Evolutionary conservation across 1,139 yeast species (phyloP), one percentile per base, ranked within the genome.

Genomic region (Nematodospora anomalae): DNA sequence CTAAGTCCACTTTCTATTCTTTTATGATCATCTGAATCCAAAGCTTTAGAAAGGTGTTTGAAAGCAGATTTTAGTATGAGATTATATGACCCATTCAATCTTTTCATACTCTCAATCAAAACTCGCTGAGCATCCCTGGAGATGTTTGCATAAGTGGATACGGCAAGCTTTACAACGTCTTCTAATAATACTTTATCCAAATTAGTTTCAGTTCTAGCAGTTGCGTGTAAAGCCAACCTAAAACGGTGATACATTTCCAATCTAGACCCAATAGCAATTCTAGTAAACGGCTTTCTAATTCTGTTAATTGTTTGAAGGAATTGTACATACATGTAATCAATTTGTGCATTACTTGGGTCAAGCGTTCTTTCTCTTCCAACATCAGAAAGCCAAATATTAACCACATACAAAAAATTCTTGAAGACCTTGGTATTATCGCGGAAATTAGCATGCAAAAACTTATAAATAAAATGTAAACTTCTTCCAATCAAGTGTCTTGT

Each of bases 311-410:
- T 64, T 38, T 74, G 76, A 22, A 63, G 55, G 9, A 58, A 53
- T 28, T 60, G 58, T 37, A 62, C 52, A 48, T 67, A 62, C 14
- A 62, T 61, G 52, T 61, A 64, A 45, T 59, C 62, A 26, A 69
- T 55, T 30, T 57, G 60, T 0, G 73, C 65, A 42, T 68, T 71
- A 43, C 81, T 78, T 9, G 76, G 64, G 36, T 75, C 83, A 35
- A 83, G 75, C 1, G 83, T 65, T 10, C 85, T 67, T 50, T 86
- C 95, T 44, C 79, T 72, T 1, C 96, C 95, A 18, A 85, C 84
- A 55, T 89, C 95, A 12, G 86, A 75, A 45, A 92, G 79, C 89
- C 95, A 92, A 8, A 84, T 79, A 49, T 84, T 80, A 37, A 84
- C 58, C 2, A 83, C 83, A 52, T 80, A 79, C 32, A 89, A 61